Percentiles rank a stretch among this genome's conserved stretches.
phyloP scores from a whole-genome alignment of 176 grass and related monocot genomes.

The Stipa capillata region DNA sequence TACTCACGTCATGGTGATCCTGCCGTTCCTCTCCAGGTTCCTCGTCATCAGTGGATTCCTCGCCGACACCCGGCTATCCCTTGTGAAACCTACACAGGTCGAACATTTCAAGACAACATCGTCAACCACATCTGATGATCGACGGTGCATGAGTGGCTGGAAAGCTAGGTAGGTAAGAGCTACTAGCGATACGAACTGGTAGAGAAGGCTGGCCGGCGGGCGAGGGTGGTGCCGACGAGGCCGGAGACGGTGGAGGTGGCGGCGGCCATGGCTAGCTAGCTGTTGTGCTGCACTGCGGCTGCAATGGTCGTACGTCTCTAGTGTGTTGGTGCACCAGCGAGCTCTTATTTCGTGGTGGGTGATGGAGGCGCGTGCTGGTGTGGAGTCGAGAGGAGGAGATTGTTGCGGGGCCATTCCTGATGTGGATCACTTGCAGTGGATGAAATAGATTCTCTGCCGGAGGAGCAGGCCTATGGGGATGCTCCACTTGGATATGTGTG shows the following conservation, averaged over 20 bases:
- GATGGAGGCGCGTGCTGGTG: neutral
- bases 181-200: neutral
- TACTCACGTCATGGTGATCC: slow-evolving; percentile 59
- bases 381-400: neutral
- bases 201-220: slow-evolving; percentile 38
- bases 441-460: slow-evolving; percentile 41
- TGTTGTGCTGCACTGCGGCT: neutral
- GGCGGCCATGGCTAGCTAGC: slow-evolving; percentile 35
- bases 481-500: slow-evolving; percentile 54
- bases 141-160: neutral
- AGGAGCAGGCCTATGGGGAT: slow-evolving; percentile 30
- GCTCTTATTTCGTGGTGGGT: slow-evolving; percentile 24
- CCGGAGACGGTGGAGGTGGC: slow-evolving; percentile 44
- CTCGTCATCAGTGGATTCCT: slow-evolving; percentile 52
- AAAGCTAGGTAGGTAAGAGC: neutral
- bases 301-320: neutral
- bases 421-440: slow-evolving; percentile 65
- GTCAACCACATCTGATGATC: too few species aligned
- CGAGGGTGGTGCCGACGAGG: slow-evolving; percentile 38
- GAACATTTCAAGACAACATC: neutral
- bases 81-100: slow-evolving; percentile 30
- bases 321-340: neutral
- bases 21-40: slow-evolving; percentile 52
- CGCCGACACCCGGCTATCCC: slow-evolving; percentile 29
- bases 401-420: slow-evolving; percentile 32